A percentile compares a stretch with the other conserved stretches of the same genome.
Evolutionary conservation across 78 protist species (phyloP).

Genomic region (Cyanophora paradoxa): DNA sequence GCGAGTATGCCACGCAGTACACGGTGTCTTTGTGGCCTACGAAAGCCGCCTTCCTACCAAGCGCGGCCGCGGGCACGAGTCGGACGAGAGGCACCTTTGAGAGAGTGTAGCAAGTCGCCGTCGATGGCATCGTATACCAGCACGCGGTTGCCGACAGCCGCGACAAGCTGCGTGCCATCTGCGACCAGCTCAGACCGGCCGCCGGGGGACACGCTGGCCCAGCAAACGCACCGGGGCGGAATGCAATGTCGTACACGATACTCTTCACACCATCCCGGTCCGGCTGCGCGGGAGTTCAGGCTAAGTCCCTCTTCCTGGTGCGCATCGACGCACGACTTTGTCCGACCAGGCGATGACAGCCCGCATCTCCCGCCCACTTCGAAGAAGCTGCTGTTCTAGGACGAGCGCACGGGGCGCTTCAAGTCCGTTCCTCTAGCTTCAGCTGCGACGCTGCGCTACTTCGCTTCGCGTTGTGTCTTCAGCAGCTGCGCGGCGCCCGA

Average conservation of each 20-base stretch:
- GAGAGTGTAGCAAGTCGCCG: conserved; percentile 32
- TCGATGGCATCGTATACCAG: conserved; percentile 23
- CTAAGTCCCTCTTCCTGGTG: not conserved
- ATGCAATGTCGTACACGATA: conserved; percentile 17
- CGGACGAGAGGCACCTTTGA: no score
- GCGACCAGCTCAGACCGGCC: no score
- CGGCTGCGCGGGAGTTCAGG: not conserved
- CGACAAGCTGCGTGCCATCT: conserved; percentile 48
- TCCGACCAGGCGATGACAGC: not conserved
- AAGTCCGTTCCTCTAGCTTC: no score
- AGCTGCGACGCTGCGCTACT: no score
- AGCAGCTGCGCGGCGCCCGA: no score
- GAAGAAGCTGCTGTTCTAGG: no score
- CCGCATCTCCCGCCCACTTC: not conserved
- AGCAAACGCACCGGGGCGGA: not conserved
- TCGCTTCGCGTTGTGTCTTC: no score
- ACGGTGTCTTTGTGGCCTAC: conserved; percentile 55
- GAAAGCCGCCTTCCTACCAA: no score
- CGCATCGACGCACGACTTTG: not conserved
- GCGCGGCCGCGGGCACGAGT: not conserved
- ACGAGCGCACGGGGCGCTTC: no score
- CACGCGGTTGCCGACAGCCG: conserved; percentile 36
- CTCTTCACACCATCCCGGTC: not conserved
- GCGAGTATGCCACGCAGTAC: conserved; percentile 50
- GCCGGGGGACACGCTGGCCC: no score